These are phyloP conservation scores for Salvia rosmarinus DNA, from an alignment of 257 asterid species.

Conservation along the genomic window DNA sequence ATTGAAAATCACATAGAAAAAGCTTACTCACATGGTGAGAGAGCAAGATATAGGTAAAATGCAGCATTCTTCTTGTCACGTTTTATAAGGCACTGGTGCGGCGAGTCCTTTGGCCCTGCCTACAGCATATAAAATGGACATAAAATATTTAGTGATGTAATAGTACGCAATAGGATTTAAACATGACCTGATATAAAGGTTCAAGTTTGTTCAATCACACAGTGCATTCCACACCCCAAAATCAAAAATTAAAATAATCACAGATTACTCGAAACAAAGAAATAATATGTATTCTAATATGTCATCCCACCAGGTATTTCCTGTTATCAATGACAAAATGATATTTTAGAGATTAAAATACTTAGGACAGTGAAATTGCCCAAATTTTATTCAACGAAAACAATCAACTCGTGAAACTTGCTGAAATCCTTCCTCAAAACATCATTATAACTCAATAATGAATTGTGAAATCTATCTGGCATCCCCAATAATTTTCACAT, in stretches of 20 bases:
- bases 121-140: slow-evolving; percentile 40
- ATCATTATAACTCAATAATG: not conserved
- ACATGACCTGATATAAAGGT: not conserved
- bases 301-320: not conserved
- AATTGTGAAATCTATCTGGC: not conserved
- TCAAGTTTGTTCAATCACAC: slow-evolving; percentile 20
- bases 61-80: slow-evolving; percentile 90
- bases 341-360: not conserved
- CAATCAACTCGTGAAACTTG: not conserved
- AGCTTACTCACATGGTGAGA: slow-evolving; percentile 68
- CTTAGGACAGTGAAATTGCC: not conserved
- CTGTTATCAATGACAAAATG: not conserved
- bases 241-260: not conserved
- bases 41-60: slow-evolving; percentile 84
- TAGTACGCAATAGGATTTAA: not conserved
- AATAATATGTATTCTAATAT: not conserved
- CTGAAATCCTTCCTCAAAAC: not conserved
- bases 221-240: slow-evolving; percentile 12
- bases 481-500: no score
- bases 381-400: not conserved
- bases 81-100: slow-evolving; percentile 76
- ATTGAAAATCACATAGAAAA: not conserved
- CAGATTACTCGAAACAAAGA: not conserved
- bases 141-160: not conserved
- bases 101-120: slow-evolving; percentile 81